Percentiles rank a stretch among this genome's conserved stretches.
These are phyloP conservation scores for Penicillium sclerotiorum DNA, from an alignment of 2,329 filamentous ascomycete species.

Conservation along the genomic window DNA sequence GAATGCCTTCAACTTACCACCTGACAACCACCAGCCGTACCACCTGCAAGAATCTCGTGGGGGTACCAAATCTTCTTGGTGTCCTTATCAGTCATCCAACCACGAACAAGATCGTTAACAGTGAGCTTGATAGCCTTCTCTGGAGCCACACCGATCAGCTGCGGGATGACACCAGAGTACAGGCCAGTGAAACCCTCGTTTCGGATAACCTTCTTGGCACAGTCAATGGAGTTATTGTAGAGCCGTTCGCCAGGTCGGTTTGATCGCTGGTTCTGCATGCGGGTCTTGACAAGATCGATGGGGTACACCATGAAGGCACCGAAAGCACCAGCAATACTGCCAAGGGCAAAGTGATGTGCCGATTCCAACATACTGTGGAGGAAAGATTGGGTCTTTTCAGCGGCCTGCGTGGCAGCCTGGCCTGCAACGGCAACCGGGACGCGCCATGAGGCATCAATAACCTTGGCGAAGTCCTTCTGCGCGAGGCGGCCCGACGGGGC, in stretches of 20 bases:
- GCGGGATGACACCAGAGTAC: slow-evolving; percentile 92
- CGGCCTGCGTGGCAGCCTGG: slow-evolving; percentile 56
- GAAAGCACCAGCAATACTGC: slow-evolving; percentile 90
- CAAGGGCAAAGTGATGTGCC: slow-evolving; percentile 85
- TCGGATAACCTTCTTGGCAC: slow-evolving; percentile 85
- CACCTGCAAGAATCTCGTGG: slow-evolving; percentile 84
- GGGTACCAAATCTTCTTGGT: slow-evolving; percentile 70
- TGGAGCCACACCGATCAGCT: slow-evolving; percentile 95
- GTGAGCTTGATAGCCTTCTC: slow-evolving; percentile 99
- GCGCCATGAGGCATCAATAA: slow-evolving; percentile 91
- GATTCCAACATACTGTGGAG: slow-evolving; percentile 72
- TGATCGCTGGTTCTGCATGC: slow-evolving; percentile 94
- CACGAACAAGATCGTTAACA: slow-evolving; percentile 90
- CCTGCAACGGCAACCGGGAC: slow-evolving; percentile 60
- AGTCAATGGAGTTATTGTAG: slow-evolving; percentile 98
- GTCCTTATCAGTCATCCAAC: slow-evolving; percentile 71
- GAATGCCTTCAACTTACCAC: slow-evolving; percentile 88
- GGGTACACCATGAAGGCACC: slow-evolving; percentile 99
- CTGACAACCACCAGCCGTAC: slow-evolving; percentile 88
- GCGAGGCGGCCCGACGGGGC: slow-evolving; percentile 83
- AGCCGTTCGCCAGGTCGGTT: slow-evolving; percentile 79
- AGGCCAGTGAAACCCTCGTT: slow-evolving; percentile 89
- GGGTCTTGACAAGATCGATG: slow-evolving; percentile 97
- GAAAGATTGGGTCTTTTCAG: slow-evolving; percentile 59
- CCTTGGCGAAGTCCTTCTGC: slow-evolving; percentile 85